These are phyloP conservation scores for Cutaneotrichosporon daszewskae DNA, from an alignment of 1,284 basidiomycete genomes.

Conservation along the genomic window DNA sequence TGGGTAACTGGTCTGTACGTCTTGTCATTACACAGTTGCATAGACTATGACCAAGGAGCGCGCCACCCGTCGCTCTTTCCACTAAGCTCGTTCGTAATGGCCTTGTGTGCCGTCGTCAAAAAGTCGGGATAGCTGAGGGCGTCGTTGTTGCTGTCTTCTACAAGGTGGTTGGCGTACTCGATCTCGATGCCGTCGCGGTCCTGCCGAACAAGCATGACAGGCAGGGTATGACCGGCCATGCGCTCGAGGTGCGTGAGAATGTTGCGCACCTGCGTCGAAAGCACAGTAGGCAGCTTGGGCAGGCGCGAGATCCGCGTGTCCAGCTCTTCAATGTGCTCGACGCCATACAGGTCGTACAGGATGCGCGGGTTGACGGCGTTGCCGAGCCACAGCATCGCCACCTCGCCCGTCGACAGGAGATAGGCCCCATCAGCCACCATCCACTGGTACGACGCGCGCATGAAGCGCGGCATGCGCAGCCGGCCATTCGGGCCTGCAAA, in stretches of 20 bases:
- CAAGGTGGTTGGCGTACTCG: constrained; percentile 92
- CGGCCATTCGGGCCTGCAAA: constrained; percentile 56
- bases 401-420: constrained; percentile 86
- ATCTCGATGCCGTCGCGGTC: constrained; percentile 90
- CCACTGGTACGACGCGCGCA: constrained; percentile 75
- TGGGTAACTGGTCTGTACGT: too few species aligned
- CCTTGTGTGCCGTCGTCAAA: constrained; percentile 45
- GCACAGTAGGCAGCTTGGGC: constrained; percentile 65
- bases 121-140: constrained; percentile 80
- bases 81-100: constrained; percentile 46
- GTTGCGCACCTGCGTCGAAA: constrained; percentile 81
- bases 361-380: constrained; percentile 72
- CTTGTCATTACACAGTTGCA: constrained; percentile 2
- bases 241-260: constrained; percentile 70
- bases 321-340: constrained; percentile 68
- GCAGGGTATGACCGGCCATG: constrained; percentile 58
- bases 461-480: constrained; percentile 67
- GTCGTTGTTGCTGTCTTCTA: constrained; percentile 96
- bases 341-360: constrained; percentile 77
- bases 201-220: constrained; percentile 78
- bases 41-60: constrained; percentile 33
- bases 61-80: constrained; percentile 45
- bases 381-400: constrained; percentile 88
- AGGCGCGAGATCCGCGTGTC: constrained; percentile 68
- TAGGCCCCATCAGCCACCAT: constrained; percentile 92